phyloP scores from a whole-genome alignment of 805 yeast genomes.

The Saccharomycopsis amapae region DNA sequence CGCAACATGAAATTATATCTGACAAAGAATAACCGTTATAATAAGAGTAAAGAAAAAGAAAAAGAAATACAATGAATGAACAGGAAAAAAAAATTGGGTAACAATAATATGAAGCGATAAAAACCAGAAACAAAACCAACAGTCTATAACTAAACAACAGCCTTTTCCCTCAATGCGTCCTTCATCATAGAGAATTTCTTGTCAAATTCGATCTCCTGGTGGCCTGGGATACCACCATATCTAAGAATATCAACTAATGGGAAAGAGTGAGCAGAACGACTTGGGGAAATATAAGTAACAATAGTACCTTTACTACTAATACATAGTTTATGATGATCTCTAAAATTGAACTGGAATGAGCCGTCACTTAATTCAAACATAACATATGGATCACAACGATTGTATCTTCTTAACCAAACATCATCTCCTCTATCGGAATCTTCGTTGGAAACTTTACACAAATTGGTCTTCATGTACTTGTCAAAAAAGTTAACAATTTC shows the following conservation, averaged over 20 bases:
- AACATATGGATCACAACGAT: constrained; percentile 70
- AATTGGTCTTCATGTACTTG: constrained; percentile 84
- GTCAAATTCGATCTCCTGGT: constrained; percentile 37
- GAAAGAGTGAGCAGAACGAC: constrained; percentile 61
- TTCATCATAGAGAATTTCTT: constrained; percentile 52
- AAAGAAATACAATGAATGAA: neutral
- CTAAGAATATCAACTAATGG: constrained; percentile 44
- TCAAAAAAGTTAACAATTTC: constrained; percentile 85
- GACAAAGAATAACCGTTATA: neutral
- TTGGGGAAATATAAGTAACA: constrained; percentile 76
- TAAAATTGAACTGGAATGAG: constrained; percentile 87
- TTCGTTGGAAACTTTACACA: constrained; percentile 68
- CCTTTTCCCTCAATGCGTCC: constrained; percentile 47
- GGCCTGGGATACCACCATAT: constrained; percentile 41
- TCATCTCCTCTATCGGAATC: constrained; percentile 44
- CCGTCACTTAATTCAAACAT: constrained; percentile 94
- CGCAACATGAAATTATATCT: neutral
- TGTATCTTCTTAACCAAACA: constrained; percentile 74
- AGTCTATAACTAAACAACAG: constrained; percentile 13
- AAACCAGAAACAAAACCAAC: neutral
- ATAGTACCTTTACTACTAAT: constrained; percentile 68
- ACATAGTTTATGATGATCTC: constrained; percentile 87
- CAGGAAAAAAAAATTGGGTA: neutral
- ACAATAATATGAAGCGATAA: neutral
- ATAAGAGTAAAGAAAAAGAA: neutral